Evolutionary conservation across 495 filamentous ascomycete genomes (phyloP).

Genomic region (Penicillium silybi): DNA sequence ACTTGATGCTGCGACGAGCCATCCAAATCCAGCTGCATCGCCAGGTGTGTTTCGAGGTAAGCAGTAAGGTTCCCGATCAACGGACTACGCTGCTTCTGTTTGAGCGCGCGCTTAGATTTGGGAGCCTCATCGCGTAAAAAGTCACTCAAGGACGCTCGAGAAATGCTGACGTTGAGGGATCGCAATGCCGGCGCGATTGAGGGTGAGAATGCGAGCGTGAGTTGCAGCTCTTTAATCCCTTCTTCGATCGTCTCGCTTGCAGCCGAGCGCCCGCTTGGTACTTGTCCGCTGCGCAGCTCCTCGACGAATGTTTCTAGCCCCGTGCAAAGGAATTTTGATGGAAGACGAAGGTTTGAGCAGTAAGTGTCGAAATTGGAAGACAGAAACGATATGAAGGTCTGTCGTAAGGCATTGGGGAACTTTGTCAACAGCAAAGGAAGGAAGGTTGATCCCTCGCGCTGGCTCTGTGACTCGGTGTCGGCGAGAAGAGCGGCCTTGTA

Average conservation of each 20-base stretch:
- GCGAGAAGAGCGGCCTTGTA: conserved; percentile 48
- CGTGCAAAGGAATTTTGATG: conserved; percentile 36
- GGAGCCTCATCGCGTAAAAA: conserved; percentile 18
- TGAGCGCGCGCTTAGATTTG: conserved; percentile 3
- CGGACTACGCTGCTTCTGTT: conserved; percentile 18
- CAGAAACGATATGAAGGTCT: conserved; percentile 47
- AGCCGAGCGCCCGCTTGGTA: neutral
- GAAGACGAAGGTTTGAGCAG: conserved; percentile 37
- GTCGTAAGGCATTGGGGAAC: conserved; percentile 48
- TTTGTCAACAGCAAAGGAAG: conserved; percentile 52
- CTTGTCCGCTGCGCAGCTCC: conserved; percentile 2
- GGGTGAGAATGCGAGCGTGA: conserved; percentile 37
- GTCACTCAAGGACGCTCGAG: conserved; percentile 27
- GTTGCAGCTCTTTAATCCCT: conserved; percentile 36
- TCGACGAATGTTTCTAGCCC: conserved; percentile 30
- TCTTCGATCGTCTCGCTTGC: conserved; percentile 21
- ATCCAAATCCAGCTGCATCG: conserved; percentile 43
- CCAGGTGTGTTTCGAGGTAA: conserved; percentile 47
- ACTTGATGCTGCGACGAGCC: conserved; percentile 12
- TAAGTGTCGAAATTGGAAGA: conserved; percentile 50
- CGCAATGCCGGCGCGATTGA: conserved; percentile 41
- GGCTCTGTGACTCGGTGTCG: neutral
- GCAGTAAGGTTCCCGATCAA: conserved; percentile 40
- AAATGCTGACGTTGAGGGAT: conserved; percentile 44
- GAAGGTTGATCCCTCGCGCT: conserved; percentile 32